Evolutionary conservation across 139 green algal species (phyloP), one percentile per base, ranked within the genome.

Genomic region (Gonium pectorale): DNA sequence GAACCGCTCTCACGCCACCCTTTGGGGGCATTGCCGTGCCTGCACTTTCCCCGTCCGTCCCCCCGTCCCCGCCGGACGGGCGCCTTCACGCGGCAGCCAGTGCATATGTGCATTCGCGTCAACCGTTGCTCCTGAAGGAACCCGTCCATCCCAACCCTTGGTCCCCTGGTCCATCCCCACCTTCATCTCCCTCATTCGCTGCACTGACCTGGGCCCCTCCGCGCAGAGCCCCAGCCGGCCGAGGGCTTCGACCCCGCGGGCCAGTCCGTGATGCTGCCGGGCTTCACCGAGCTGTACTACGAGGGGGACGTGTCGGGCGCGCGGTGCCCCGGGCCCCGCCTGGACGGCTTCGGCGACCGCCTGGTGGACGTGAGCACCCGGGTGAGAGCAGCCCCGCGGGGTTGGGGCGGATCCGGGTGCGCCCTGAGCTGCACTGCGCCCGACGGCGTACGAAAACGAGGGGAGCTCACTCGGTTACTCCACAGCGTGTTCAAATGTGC

Each of bases 271-370:
- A 3, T 44, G 5, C 22, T 41, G 31, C 21, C 31, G n/a, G 62
- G 62, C 62, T 68, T 68, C 62, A 68, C 40, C 31, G 62, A 68
- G 62, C 40, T 31, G 3, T 68, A 68, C 62, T 68, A 68, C 31
- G 9, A 3, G 3, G 62, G 31, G 11, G 62, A 41, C 31, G 1
- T 44, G n/a, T n/a, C n/a, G n/a, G n/a, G n/a, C n/a, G n/a, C n/a
- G n/a, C n/a, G n/a, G n/a, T n/a, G n/a, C n/a, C n/a, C n/a, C n/a
- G n/a, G n/a, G n/a, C n/a, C n/a, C 5, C n/a, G 62, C 15, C 27
- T 68, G 24, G 29, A 13, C 24, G 62, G 41, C 1, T 17, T 27
- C 31, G n/a, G 41, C 62, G n/a, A 68, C 62, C 41, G 62, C 31
- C 13, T 41, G 5, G 1, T 11, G 31, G 62, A 17, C n/a, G 62